These are phyloP conservation scores for Zymoseptoria tritici DNA, from an alignment of 2,329 filamentous ascomycete genomes.

Conservation along the genomic window DNA sequence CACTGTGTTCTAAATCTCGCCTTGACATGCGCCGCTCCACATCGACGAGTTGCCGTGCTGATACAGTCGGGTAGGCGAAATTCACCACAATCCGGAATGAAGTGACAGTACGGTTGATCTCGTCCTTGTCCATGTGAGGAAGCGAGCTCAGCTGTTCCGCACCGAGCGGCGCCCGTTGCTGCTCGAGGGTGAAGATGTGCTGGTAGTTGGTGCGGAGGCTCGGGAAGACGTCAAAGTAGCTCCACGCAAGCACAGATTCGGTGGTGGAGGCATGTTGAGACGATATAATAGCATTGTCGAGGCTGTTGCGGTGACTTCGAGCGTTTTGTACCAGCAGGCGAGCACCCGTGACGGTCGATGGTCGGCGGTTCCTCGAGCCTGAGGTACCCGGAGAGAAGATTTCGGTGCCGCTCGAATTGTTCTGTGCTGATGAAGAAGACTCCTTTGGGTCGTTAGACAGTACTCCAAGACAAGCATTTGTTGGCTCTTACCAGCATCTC, in stretches of 20 bases:
- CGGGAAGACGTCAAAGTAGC: constrained; percentile 7
- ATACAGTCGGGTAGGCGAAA: constrained; percentile 7
- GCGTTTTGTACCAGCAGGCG: constrained; percentile 6
- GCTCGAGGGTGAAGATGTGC: constrained; percentile 9
- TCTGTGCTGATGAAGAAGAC: constrained; percentile 2
- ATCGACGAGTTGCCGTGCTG: constrained; percentile 1
- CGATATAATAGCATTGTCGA: constrained; percentile 9
- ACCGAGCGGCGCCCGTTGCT: constrained; percentile 4
- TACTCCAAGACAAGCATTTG: neutral
- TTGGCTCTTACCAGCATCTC: constrained; percentile 1
- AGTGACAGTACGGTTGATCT: neutral
- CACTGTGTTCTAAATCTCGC: constrained; percentile 2
- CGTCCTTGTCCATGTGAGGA: constrained; percentile 3
- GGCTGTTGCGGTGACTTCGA: constrained; percentile 6
- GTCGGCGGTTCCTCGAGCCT: constrained; percentile 2
- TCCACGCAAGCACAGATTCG: constrained; percentile 9
- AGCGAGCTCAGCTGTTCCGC: neutral
- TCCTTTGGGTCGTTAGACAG: neutral
- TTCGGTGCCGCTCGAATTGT: neutral
- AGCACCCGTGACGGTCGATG: constrained; percentile 6
- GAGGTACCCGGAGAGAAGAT: neutral
- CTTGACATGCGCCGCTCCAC: constrained; percentile 5
- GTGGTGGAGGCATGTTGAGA: constrained; percentile 10
- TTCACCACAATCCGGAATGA: constrained; percentile 5
- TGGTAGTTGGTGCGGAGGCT: constrained; percentile 6